These are phyloP conservation scores for Plasmodium sp. DNA, from an alignment of 169 alveolate genomes.

Conservation along the genomic window DNA sequence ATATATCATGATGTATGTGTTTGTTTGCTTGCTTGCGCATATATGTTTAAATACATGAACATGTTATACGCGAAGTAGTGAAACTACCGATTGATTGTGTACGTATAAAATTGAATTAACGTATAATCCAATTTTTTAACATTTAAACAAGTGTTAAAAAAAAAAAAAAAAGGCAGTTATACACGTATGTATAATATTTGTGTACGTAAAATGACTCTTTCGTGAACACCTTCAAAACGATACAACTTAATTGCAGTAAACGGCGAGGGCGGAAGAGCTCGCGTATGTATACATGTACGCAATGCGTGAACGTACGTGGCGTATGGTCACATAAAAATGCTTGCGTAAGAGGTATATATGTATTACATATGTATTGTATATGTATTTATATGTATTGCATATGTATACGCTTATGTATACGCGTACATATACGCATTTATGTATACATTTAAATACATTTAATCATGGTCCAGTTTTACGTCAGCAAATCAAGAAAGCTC, in stretches of 20 bases:
- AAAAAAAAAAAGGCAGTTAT: not conserved
- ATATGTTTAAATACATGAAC: not conserved
- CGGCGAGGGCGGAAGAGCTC: not conserved
- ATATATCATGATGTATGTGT: not conserved
- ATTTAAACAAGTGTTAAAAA: conserved; percentile 19
- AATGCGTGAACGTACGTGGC: not conserved
- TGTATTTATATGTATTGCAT: not conserved
- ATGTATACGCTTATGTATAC: not conserved
- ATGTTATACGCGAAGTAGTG: not conserved
- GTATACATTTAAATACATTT: not conserved
- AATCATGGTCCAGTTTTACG: not conserved
- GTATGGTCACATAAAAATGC: not conserved
- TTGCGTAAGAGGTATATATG: not conserved
- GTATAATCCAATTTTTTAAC: not conserved
- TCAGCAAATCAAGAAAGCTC: not conserved
- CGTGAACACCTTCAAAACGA: conserved; percentile 65
- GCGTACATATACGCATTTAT: not conserved
- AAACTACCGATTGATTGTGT: not conserved
- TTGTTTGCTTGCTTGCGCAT: not conserved
- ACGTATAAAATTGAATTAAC: conserved; percentile 21
- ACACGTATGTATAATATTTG: not conserved
- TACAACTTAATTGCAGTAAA: conserved; percentile 41
- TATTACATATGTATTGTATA: not conserved
- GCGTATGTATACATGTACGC: not conserved
- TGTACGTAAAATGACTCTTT: conserved; percentile 11